phyloP scores from a whole-genome alignment of 148 eudicot species.

The Chenopodium formosanum region DNA sequence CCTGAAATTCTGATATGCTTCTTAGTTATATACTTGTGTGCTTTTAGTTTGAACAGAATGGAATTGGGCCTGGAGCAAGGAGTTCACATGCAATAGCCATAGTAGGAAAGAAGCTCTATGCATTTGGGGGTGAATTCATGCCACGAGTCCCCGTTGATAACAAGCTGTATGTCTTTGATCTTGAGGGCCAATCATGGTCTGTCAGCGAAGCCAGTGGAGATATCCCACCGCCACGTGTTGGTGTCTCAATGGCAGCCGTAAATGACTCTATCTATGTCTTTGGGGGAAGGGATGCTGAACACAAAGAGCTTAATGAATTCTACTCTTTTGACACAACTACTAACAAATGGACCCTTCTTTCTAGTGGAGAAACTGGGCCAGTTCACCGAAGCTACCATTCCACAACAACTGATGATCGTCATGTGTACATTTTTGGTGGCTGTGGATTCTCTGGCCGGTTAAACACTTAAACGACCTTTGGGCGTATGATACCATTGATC shows the following conservation, averaged over 20 bases:
- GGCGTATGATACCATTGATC: slow-evolving; percentile 67
- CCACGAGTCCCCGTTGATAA: slow-evolving; percentile 98
- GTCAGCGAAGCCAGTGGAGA: slow-evolving; percentile 62
- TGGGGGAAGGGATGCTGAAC: slow-evolving; percentile 83
- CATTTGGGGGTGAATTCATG: slow-evolving; percentile 86
- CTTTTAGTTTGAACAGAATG: slow-evolving; percentile 71
- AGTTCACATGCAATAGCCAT: slow-evolving; percentile 91
- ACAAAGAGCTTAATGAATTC: slow-evolving; percentile 82
- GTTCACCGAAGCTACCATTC: slow-evolving; percentile 89
- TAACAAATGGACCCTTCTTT: slow-evolving; percentile 64
- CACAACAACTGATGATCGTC: slow-evolving; percentile 50
- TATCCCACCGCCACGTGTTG: slow-evolving; percentile 86
- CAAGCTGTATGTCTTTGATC: slow-evolving; percentile 67
- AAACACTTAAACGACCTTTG: slow-evolving; percentile 84
- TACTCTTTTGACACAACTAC: slow-evolving; percentile 75
- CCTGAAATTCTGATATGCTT: not conserved
- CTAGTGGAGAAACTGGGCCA: slow-evolving; percentile 61
- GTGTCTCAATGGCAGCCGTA: slow-evolving; percentile 82
- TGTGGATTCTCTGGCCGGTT: slow-evolving; percentile 76
- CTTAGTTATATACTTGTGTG: not conserved
- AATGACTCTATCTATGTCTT: slow-evolving; percentile 68
- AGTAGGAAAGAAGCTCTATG: slow-evolving; percentile 67
- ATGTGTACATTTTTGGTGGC: slow-evolving; percentile 74
- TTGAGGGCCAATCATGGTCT: slow-evolving; percentile 68
- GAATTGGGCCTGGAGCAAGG: slow-evolving; percentile 84